A percentile compares a stretch with the other conserved stretches of the same genome.
These are phyloP conservation scores for Lavandula angustifolia DNA, from an alignment of 257 asterid genomes.

Conservation along the genomic window DNA sequence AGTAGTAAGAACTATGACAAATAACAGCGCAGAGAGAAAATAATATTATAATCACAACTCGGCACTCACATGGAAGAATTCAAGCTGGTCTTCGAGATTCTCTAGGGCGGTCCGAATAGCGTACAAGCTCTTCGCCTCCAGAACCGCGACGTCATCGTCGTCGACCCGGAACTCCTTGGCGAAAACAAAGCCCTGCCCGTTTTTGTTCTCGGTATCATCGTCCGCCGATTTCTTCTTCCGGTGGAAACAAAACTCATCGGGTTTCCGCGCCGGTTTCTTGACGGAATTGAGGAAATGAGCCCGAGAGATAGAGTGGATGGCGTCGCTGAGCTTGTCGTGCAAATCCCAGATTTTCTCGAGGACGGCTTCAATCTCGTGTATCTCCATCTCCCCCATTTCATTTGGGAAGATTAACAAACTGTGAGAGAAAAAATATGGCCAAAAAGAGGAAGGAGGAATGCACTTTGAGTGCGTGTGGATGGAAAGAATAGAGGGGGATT, in stretches of 20 bases:
- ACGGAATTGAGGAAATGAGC: constrained; percentile 78
- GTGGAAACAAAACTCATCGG: constrained; percentile 43
- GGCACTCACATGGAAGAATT: constrained; percentile 69
- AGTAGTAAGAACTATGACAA: no score
- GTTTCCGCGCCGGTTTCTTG: constrained; percentile 49
- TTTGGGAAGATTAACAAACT: constrained; percentile 26
- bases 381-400: constrained; percentile 89
- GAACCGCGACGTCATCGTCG: constrained; percentile 64
- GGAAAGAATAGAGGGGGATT: constrained; percentile 32
- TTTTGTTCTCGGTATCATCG: constrained; percentile 36
- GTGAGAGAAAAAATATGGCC: constrained; percentile 13
- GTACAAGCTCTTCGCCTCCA: constrained; percentile 86
- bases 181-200: constrained; percentile 65
- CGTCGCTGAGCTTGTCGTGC: constrained; percentile 97
- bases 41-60: neutral
- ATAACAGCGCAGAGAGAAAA: neutral
- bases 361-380: constrained; percentile 79
- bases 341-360: constrained; percentile 90
- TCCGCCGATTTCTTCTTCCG: constrained; percentile 43
- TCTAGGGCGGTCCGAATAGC: constrained; percentile 92
- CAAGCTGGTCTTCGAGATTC: constrained; percentile 93
- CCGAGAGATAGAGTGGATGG: constrained; percentile 83
- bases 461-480: constrained; percentile 32
- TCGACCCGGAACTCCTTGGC: constrained; percentile 67
- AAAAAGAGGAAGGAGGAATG: neutral